Evolutionary conservation across 2,329 filamentous ascomycete genomes (phyloP).

Genomic region (Cryphonectria carpinicola): DNA sequence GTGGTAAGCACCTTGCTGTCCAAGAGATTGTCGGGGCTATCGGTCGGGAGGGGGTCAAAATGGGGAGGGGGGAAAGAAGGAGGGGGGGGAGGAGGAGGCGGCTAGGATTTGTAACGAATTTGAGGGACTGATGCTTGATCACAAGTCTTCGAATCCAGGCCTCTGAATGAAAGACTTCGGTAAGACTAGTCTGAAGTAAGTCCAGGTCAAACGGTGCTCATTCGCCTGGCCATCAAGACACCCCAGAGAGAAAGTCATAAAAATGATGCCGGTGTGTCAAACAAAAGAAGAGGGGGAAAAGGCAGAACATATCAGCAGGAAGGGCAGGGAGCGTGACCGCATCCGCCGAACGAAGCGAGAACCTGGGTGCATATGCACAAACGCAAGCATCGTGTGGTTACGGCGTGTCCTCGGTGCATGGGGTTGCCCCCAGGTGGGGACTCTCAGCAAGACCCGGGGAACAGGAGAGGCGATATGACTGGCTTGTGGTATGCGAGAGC

Average conservation of each 20-base stretch:
- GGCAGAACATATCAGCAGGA: neutral
- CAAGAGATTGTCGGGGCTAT: neutral
- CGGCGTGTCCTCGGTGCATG: constrained; percentile 2
- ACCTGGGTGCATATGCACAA: constrained; percentile 8
- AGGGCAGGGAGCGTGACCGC: constrained; percentile 6
- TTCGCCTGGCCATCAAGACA: neutral
- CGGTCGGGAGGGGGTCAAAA: neutral
- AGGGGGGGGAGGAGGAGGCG: too few relatives aligned
- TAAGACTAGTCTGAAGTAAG: neutral
- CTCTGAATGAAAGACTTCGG: neutral
- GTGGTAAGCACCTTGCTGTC: neutral
- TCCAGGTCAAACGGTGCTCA: neutral
- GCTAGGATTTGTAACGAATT: too few relatives aligned
- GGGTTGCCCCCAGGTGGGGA: neutral
- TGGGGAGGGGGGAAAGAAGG: neutral
- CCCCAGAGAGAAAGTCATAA: neutral
- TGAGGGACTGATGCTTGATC: neutral
- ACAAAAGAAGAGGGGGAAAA: neutral
- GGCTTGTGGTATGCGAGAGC: neutral
- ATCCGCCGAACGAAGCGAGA: constrained; percentile 4
- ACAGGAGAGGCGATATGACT: constrained; percentile 1
- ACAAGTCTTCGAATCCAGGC: neutral
- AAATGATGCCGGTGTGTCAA: neutral
- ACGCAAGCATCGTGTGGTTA: constrained; percentile 7
- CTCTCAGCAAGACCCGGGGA: constrained; percentile 3